Evolutionary conservation across 139 green algal genomes (phyloP), one percentile per base, ranked within the genome.

Genomic region (Monoraphidium neglectum): DNA sequence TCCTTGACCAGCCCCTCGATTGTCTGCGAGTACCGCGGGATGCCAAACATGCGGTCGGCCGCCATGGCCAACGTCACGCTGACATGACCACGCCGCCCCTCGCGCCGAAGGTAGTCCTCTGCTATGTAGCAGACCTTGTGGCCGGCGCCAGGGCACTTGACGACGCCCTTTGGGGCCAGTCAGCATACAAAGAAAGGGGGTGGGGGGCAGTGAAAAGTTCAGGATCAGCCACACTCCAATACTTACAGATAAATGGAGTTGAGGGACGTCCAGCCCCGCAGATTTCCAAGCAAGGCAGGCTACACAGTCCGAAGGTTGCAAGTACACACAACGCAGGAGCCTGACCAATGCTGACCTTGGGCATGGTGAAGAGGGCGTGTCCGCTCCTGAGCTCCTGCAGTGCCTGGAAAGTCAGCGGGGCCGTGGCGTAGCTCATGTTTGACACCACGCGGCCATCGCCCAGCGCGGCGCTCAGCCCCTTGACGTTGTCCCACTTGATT

Each of bases 371-470:
- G 24, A 76, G 16, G 4, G 70, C 70, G 16, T 56, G 70, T 0
- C 70, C 70, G 8, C 32, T 1, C 23, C 47, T 67, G 6, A 76
- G 70, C 10, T 54, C 1, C 8, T 68, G 47, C 56, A 76, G 32
- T 0, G 70, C 56, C 8, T 67, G 8, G 32, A 57, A 76, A 0
- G 70, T 76, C 70, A 68, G 13, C 5, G 70, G 70, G 1, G 70
- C 70, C 21, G 47, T 65, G 2, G 0, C 18, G 37, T 30, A 18
- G 54, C 21, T 56, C 38, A 65, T 65, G 56, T 76, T 76, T 37
- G 38, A 65, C 23, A 76, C 70, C 30, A 76, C 70, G 3, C 0
- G 13, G 51, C 70, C 70, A 38, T 76, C 70, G n/a, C 70, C 70
- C 26, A 76, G 36, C 6, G 54, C 36, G 3, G 54, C 54, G 23